These are phyloP conservation scores for Talinum fruticosum DNA, from an alignment of 148 eudicot species.

Conservation along the genomic window DNA sequence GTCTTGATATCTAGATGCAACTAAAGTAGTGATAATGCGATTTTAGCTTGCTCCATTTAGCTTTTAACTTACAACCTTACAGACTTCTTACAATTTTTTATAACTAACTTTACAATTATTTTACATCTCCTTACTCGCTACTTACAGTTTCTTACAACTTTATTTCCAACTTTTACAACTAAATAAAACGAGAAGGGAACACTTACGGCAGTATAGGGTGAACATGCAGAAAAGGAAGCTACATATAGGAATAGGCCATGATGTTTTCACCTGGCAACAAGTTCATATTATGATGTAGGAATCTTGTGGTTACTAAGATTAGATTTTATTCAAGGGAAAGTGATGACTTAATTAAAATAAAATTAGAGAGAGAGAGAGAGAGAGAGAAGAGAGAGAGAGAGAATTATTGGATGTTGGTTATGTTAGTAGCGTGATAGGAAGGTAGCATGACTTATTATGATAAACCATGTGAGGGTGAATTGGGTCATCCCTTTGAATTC, in stretches of 20 bases:
- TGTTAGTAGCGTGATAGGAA: background rate
- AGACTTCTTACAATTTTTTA: no score
- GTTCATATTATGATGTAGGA: background rate
- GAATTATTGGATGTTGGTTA: constrained; percentile 12
- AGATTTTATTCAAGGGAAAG: constrained; percentile 9
- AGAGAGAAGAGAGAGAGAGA: background rate
- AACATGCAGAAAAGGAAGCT: background rate
- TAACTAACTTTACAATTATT: no score
- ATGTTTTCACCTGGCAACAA: constrained; percentile 28
- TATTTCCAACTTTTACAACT: no score
- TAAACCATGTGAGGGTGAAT: constrained; percentile 28
- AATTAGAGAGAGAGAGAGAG: background rate
- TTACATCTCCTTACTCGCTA: no score
- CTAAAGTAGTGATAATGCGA: no score
- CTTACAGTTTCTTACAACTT: no score
- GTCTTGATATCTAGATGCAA: no score
- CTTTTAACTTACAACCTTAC: no score
- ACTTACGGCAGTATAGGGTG: background rate
- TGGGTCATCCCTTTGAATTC: constrained; percentile 23
- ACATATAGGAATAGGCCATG: constrained; percentile 5
- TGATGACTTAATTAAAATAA: background rate
- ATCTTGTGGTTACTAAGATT: constrained; percentile 20
- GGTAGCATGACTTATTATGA: constrained; percentile 15
- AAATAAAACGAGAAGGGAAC: no score
- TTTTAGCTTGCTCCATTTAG: no score